Evolutionary conservation across 1,284 basidiomycete species (phyloP), one percentile per base, ranked within the genome.

Genomic region (Heterobasidion occidentale): DNA sequence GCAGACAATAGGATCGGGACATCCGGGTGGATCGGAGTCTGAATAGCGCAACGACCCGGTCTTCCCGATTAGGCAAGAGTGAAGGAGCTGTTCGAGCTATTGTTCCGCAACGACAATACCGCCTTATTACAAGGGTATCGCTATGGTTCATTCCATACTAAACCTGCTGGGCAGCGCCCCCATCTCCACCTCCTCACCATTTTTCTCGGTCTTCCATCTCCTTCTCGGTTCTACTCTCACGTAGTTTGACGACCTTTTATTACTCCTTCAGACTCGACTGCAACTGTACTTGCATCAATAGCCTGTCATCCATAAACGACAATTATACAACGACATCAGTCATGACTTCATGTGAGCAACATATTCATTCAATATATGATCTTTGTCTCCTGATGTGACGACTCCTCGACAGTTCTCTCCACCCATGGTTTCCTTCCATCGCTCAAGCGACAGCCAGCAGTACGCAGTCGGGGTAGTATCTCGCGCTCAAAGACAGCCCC

Each of bases 381-480:
- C 5, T n/a, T 42, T n/a, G n/a, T n/a, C 3, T 42, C 8, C 38
- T 42, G 7, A 42, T 42, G 38, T 12, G 11, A 11, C 38, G 38
- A n/a, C 38, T 3, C 7, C 8, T n/a, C 12, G 27, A 36, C 33
- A 60, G 59, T 57, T 46, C 51, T 59, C n/a, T 19, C 45, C 11
- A 45, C 48, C 38, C 42, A 47, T 34, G 55, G n/a, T n/a, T 53
- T 60, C 35, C 15, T 55, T 38, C 56, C 60, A 3, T 44, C 57
- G 49, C 55, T 61, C 51, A 59, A 46, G 54, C 56, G 50, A 27
- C 52, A 52, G 7, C 56, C 52, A 33, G 60, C 60, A 35, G 51
- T 53, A 48, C 60, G 61, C 56, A 57, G 51, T 54, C 55, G 57
- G 45, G 54, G 53, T 34, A 46, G 33, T 44, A 50, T 15, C 20